Evolutionary conservation across 176 grass and related monocot species (phyloP).

Genomic region (Saccharum officinarum): DNA sequence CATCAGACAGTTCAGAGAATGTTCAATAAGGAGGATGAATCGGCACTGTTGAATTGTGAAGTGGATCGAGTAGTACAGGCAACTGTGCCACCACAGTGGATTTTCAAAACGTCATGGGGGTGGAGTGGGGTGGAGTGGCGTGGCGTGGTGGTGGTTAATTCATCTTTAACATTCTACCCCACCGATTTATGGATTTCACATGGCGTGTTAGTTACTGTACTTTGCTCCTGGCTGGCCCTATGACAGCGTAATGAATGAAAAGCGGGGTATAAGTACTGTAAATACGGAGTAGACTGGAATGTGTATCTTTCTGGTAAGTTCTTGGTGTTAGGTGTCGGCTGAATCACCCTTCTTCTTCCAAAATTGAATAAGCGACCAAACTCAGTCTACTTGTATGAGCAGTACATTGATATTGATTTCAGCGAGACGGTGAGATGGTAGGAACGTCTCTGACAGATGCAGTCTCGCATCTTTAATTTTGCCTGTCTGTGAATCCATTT

Average conservation of each 20-base stretch:
- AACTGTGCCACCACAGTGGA: not conserved
- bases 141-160: not conserved
- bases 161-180: constrained; percentile 42
- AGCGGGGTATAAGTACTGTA: constrained; percentile 10
- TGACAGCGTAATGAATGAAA: constrained; percentile 50
- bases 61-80: not conserved
- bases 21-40: not conserved
- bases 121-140: not conserved
- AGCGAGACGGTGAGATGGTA: not conserved
- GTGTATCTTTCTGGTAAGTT: constrained; percentile 13
- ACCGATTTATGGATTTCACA: constrained; percentile 66
- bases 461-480: not conserved
- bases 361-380: not conserved
- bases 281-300: too few relatives aligned
- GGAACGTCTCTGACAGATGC: not conserved
- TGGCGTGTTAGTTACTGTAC: constrained; percentile 22
- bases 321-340: constrained; percentile 36
- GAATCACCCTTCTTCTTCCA: constrained; percentile 9
- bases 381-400: not conserved
- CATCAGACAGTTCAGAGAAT: too few relatives aligned
- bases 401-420: not conserved
- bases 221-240: constrained; percentile 31
- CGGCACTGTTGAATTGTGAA: not conserved
- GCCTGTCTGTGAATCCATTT: not conserved
- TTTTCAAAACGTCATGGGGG: not conserved